Percentiles rank a stretch among this genome's conserved stretches.
Evolutionary conservation across 352 stramenopile genomes (phyloP).

Genomic region (Globisporangium sylvaticum): DNA sequence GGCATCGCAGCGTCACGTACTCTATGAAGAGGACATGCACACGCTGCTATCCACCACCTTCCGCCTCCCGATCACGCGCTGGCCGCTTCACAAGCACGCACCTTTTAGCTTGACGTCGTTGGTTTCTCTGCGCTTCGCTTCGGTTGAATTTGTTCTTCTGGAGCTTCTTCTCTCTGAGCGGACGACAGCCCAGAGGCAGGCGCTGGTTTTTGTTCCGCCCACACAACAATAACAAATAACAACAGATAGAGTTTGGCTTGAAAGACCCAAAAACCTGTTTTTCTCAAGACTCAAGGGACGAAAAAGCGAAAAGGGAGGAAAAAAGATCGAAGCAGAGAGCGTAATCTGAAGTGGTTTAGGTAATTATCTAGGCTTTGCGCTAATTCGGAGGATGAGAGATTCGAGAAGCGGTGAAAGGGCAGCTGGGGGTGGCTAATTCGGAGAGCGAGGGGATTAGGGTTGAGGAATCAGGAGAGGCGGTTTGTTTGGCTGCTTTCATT

Average conservation of each 20-base stretch:
- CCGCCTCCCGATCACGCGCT: neutral
- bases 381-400: neutral
- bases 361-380: neutral
- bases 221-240: slow-evolving; percentile 1
- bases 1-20: neutral
- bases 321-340: neutral
- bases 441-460: neutral
- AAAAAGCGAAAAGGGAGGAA: neutral
- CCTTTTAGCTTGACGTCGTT: slow-evolving; percentile 1
- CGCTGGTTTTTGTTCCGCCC: slow-evolving; percentile 12
- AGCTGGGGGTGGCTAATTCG: neutral
- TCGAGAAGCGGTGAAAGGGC: neutral
- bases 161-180: neutral
- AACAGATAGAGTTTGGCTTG: neutral
- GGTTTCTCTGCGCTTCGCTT: slow-evolving; percentile 8
- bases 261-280: neutral
- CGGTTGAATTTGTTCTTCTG: slow-evolving; percentile 8
- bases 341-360: neutral
- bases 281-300: neutral
- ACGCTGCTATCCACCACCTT: too few relatives aligned
- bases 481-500: neutral
- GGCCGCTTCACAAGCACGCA: neutral
- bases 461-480: neutral
- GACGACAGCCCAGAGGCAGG: neutral
- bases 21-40: neutral